These are phyloP conservation scores for Passiflora organensis DNA, from an alignment of 345 rosid species.

Conservation along the genomic window DNA sequence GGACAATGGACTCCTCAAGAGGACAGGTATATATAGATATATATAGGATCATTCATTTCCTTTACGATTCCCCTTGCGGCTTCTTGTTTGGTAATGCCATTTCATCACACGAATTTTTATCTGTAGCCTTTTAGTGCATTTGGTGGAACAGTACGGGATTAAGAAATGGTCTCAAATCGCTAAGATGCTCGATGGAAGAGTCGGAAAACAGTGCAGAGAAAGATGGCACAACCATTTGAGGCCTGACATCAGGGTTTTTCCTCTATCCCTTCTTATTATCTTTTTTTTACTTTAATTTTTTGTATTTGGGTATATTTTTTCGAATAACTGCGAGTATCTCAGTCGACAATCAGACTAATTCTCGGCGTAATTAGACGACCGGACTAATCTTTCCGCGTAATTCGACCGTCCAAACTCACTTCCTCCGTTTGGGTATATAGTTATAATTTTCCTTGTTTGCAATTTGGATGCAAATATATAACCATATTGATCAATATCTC, in stretches of 20 bases:
- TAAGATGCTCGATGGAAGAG: constrained; percentile 48
- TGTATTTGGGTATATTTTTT: background rate
- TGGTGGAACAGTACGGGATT: constrained; percentile 48
- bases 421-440: background rate
- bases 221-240: constrained; percentile 88
- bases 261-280: background rate
- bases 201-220: constrained; percentile 85
- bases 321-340: background rate
- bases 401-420: background rate
- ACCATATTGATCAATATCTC: too few species aligned
- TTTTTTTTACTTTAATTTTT: background rate
- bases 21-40: constrained; percentile 35
- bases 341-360: background rate
- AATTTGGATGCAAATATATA: background rate
- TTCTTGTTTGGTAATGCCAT: too few species aligned
- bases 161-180: constrained; percentile 75
- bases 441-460: background rate
- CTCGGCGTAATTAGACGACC: background rate
- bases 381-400: too few species aligned
- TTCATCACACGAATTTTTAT: too few species aligned
- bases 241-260: constrained; percentile 70
- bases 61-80: too few species aligned
- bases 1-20: constrained; percentile 69
- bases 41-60: too few species aligned
- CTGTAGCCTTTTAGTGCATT: constrained; percentile 39